Percentiles rank a stretch among this genome's conserved stretches.
phyloP scores from a whole-genome alignment of 192 early-diverging fungal species.

The Backusella tuberculispora region DNA sequence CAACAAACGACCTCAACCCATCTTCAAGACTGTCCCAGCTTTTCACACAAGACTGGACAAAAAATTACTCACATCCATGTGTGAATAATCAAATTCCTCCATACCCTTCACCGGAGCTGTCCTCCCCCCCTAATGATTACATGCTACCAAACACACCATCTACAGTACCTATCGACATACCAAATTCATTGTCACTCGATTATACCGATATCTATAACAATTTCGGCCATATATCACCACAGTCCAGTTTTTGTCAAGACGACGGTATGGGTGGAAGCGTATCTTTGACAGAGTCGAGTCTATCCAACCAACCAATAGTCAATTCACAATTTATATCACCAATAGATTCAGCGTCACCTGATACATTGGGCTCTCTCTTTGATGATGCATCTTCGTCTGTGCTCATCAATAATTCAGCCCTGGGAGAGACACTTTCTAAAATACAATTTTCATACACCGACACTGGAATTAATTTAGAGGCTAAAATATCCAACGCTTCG shows the following conservation, averaged over 20 bases:
- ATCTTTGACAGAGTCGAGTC: not conserved
- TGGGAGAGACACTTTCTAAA: constrained; percentile 25
- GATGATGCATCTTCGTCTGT: not conserved
- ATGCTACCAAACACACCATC: not conserved
- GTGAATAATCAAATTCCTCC: not conserved
- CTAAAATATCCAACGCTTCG: constrained; percentile 34
- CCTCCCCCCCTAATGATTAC: constrained; percentile 16
- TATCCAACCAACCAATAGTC: not conserved
- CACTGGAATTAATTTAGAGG: constrained; percentile 31
- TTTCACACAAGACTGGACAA: not conserved
- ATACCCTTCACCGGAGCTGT: not conserved
- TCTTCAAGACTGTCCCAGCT: not conserved
- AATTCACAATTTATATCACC: constrained; percentile 7
- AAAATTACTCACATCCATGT: not conserved
- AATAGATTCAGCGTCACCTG: not conserved
- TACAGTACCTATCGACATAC: constrained; percentile 14
- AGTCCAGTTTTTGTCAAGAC: constrained; percentile 3
- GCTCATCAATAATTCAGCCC: not conserved
- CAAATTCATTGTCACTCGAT: not conserved
- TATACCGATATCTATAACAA: constrained; percentile 12
- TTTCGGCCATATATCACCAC: constrained; percentile 18
- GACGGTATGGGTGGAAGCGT: constrained; percentile 9
- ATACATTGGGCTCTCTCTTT: not conserved
- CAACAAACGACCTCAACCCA: not conserved
- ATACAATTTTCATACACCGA: constrained; percentile 34